Conservation (phyloP, 345 rosid species). For the Psidium guajava region DNA sequence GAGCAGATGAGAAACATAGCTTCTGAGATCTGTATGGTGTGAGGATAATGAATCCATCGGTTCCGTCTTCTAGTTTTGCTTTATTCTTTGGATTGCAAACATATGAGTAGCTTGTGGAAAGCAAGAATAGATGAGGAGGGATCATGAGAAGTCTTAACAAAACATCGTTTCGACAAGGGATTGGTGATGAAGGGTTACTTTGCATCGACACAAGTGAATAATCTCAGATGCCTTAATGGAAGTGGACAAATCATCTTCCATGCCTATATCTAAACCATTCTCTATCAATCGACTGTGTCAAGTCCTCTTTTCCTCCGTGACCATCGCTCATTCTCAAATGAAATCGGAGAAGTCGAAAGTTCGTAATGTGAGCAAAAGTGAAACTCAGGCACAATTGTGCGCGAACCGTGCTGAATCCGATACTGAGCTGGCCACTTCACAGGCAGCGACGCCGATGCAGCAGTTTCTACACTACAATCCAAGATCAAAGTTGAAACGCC, state of each 20-base stretch:
- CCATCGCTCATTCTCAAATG: neutral
- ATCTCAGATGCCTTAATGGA: neutral
- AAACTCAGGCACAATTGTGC: neutral
- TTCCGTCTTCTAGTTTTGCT: neutral
- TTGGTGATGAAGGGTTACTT: neutral
- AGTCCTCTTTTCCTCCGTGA: neutral
- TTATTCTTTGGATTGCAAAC: neutral
- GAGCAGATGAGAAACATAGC: neutral
- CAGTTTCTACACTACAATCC: neutral
- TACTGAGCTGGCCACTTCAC: neutral
- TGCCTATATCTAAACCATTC: neutral
- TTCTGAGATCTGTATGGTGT: neutral
- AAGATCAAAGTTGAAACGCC: neutral
- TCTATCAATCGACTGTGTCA: neutral
- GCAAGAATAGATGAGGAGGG: neutral
- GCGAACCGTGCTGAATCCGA: neutral
- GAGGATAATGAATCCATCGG: neutral
- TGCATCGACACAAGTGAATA: neutral
- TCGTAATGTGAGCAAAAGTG: neutral
- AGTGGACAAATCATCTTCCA: neutral
- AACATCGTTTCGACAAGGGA: neutral
- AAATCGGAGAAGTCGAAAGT: neutral
- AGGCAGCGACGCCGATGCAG: neutral
- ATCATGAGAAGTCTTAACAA: neutral
- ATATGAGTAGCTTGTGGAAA: neutral